Evolutionary conservation across 2,329 filamentous ascomycete species (phyloP).

Genomic region (Leptographium wingfieldii): DNA sequence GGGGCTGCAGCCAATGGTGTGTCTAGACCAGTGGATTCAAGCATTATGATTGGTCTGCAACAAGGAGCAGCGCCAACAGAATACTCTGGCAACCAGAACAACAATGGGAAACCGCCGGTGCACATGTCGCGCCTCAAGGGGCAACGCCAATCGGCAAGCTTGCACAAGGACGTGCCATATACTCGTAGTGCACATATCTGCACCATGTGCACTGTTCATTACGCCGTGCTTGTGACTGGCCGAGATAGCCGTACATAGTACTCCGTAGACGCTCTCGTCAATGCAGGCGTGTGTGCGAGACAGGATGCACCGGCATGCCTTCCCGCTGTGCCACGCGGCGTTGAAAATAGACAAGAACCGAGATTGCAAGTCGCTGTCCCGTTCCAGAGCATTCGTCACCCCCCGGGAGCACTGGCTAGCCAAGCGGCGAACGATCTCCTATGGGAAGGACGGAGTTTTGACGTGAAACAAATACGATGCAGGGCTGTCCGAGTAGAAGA

Average conservation of each 20-base stretch:
- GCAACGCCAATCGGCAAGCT: not conserved
- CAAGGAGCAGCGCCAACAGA: not conserved
- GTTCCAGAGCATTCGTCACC: not conserved
- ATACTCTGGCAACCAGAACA: not conserved
- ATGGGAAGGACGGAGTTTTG: not conserved
- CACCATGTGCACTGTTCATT: not conserved
- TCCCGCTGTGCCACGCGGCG: not conserved
- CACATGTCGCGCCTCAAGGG: not conserved
- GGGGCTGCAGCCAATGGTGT: not conserved
- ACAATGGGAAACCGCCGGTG: not conserved
- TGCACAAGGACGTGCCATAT: not conserved
- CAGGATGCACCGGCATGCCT: not conserved
- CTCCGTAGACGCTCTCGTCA: not conserved
- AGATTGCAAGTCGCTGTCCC: not conserved
- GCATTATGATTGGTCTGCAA: not conserved
- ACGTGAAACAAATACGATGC: not conserved
- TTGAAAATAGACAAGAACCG: not conserved
- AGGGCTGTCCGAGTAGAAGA: not conserved
- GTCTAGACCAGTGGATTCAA: not conserved
- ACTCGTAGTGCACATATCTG: not conserved
- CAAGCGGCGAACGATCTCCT: too few relatives aligned
- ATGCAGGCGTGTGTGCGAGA: not conserved
- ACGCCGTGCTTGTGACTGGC: not conserved
- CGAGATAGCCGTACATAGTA: not conserved
- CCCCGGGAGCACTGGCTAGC: not conserved